Evolutionary conservation across 1,284 basidiomycete species (phyloP), one percentile per base, ranked within the genome.

Genomic region (Acaromyces ingoldii): DNA sequence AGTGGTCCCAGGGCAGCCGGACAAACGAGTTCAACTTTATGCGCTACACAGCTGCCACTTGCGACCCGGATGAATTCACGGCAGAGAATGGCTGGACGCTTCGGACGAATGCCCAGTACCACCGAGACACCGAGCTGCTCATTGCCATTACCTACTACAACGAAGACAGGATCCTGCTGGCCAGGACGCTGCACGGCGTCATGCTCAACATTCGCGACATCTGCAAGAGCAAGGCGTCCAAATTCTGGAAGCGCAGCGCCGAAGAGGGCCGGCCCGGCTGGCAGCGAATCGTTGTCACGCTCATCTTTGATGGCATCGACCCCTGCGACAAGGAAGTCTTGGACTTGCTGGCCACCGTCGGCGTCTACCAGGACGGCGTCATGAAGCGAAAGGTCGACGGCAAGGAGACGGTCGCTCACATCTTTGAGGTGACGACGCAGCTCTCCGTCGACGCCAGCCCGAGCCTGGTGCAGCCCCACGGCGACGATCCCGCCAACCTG

Each of bases 141-240:
- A 95, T 98, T 24, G 57, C 67, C 24, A 69, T 74, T 37, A 74
- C 70, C 25, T 74, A 76, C 72, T 80, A 96, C 78, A 96, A 96
- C 76, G 92, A 96, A 78, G 91, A 97, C 81, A 93, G 96, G 79
- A 87, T 86, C 3, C 82, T 96, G 26, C 66, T 76, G n/a, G 71
- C 74, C 7, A 47, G 74, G 7, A 96, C 91, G 1, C 79, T 96
- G 41, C 91, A 96, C 70, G 89, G 89, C 60, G 87, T 97, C 72
- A 96, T 97, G 91, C 78, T 92, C 64, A 98, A 98, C 77, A 93
- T 98, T 62, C 88, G 92, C 64, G 92, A 97, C 70, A 97, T 97
- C 62, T 95, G 91, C 83, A 92, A 90, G 79, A 91, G 89, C 43
- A 93, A 92, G 76, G 85, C 76, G 69, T 92, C 89, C 58, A 93